Conservation (phyloP, 257 asterid species). For the Anisodus tanguticus region DNA sequence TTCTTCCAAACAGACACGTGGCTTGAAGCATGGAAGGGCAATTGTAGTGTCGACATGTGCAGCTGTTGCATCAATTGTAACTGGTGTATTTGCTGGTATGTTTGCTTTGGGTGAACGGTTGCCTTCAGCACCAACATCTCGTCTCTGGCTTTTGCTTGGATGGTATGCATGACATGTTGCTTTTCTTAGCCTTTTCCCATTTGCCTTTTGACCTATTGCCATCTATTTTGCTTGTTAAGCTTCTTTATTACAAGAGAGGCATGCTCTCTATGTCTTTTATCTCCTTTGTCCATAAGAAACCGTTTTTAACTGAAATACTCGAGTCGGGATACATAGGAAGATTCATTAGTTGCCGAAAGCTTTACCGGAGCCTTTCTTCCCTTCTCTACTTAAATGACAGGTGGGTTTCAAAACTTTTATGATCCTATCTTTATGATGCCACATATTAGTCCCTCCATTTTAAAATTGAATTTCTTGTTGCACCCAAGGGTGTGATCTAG, state of each 20-base stretch:
- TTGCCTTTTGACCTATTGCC: background rate
- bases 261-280: background rate
- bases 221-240: background rate
- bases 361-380: background rate
- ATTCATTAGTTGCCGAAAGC: conserved; percentile 13
- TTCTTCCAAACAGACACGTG: conserved; percentile 64
- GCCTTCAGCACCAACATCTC: conserved; percentile 85
- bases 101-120: conserved; percentile 87
- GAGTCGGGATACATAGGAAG: background rate
- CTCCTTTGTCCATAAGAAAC: background rate
- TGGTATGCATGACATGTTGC: conserved; percentile 56
- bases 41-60: conserved; percentile 97
- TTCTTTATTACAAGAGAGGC: background rate
- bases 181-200: conserved; percentile 23
- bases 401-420: background rate
- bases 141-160: conserved; percentile 79
- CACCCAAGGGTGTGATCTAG: background rate
- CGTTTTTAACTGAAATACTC: background rate
- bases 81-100: conserved; percentile 98
- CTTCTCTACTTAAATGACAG: background rate
- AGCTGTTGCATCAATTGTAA: conserved; percentile 95
- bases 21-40: conserved; percentile 98
- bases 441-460: background rate
- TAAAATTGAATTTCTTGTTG: background rate
- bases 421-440: background rate